phyloP scores from a whole-genome alignment of 2,329 filamentous ascomycete species.

The Aplosporella prunicola region DNA sequence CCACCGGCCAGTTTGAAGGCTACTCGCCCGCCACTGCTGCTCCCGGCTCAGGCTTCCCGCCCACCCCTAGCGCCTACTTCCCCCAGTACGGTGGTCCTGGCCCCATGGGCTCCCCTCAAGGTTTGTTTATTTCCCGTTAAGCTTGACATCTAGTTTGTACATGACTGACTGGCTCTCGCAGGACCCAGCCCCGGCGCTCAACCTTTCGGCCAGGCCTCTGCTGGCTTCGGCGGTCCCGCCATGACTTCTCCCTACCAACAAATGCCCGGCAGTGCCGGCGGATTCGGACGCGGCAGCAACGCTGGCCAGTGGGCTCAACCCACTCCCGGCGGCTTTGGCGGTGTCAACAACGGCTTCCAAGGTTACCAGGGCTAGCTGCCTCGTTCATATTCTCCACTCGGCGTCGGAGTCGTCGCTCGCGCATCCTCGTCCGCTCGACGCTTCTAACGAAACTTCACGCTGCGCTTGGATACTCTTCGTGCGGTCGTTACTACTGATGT shows the following conservation, averaged over 20 bases:
- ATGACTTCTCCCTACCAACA: conserved; percentile 41
- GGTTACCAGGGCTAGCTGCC: conserved; percentile 48
- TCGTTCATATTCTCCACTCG: no score
- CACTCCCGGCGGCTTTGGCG: conserved; percentile 35
- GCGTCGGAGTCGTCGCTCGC: no score
- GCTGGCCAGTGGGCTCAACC: conserved; percentile 43
- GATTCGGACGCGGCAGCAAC: conserved; percentile 68
- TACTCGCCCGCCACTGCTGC: conserved; percentile 65
- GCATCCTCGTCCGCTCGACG: conserved; percentile 9
- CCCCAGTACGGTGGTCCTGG: conserved; percentile 80
- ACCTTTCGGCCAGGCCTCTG: conserved; percentile 45
- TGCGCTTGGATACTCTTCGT: conserved; percentile 11
- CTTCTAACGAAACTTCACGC: conserved; percentile 8
- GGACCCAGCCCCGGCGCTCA: conserved; percentile 52
- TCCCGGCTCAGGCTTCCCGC: conserved; percentile 65
- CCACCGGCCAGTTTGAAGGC: conserved; percentile 71
- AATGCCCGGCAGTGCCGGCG: conserved; percentile 60
- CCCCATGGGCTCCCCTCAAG: conserved; percentile 51
- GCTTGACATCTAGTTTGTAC: no score
- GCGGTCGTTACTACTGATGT: conserved; percentile 10
- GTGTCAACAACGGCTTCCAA: conserved; percentile 46
- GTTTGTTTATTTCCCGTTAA: no score
- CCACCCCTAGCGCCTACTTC: conserved; percentile 74
- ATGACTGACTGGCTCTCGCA: conserved; percentile 31
- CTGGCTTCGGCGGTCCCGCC: conserved; percentile 56